Base-by-base conservation (phyloP, 139 green algal genomes). In the Mychonastes homosphaera region DNA sequence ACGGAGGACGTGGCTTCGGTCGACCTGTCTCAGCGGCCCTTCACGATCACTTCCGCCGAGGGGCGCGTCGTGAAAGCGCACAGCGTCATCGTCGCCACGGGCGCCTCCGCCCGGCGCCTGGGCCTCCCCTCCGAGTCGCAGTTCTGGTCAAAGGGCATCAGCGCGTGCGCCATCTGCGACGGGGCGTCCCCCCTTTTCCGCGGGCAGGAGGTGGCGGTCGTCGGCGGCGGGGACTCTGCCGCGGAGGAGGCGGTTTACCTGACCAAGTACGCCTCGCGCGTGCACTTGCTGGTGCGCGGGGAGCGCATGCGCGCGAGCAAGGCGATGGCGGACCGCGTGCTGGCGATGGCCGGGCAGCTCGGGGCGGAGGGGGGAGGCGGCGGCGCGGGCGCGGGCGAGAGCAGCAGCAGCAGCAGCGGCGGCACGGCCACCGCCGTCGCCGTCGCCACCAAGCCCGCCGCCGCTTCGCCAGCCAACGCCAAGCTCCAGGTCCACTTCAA, bases 91-190 rank as follows among this genome's bases (percentile, higher is more conserved):
- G 76, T 99, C 24, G 92, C 92, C 30, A 98, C 92, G 24, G 92
- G 92, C 21, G 92, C 92, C 32, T 94, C 87, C 29, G 92, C 92
- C 27, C 84, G 78, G 58, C 74, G 84, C 8, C 72, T 98, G 35
- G 65, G 68, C 48, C 79, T 98, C 21, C 92, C 92, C 13, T 84
- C 56, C 24, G 92, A 98, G 72, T 12, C 44, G 16, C n/a, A 19
- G 59, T 97, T 89, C 64, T 98, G 92, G 92, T 82, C 64, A 58
- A 80, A 79, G 28, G 92, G 92, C 56, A 98, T 98, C 69, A 85
- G 66, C 24, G 92, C 92, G 6, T 98, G 92, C 56, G 92, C 92
- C 24, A 97, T 98, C 71, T 98, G 92, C 67, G 92, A 98, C 67
- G 92, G 91, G 48, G 82, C 85, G 13, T 84, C 66, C 62, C 76